Evolutionary conservation across 2,329 filamentous ascomycete species (phyloP).

Genomic region (Hymenoscyphus infarciens): DNA sequence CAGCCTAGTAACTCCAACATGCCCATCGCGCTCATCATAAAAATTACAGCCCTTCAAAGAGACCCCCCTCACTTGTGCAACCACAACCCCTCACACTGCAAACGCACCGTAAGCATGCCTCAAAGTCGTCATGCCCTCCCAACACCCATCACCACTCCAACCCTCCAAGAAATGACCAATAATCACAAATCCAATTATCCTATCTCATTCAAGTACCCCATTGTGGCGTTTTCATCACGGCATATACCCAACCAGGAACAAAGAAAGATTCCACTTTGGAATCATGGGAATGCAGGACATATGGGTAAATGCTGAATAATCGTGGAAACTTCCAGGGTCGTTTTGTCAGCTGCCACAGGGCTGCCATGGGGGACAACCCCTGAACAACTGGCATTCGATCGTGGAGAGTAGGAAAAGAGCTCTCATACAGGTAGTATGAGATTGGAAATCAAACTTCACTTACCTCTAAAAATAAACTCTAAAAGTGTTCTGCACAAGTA

Average conservation of each 20-base stretch:
- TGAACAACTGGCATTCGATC: not conserved
- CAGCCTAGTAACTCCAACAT: not conserved
- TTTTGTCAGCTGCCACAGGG: not conserved
- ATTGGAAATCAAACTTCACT: not conserved
- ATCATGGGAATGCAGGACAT: too few species aligned
- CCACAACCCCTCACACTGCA: not conserved
- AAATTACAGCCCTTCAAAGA: not conserved
- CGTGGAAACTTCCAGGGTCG: not conserved
- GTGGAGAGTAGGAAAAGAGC: not conserved
- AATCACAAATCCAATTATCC: too few species aligned
- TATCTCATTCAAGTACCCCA: too few species aligned
- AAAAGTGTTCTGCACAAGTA: not conserved
- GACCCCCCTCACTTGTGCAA: not conserved
- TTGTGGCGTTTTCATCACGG: constrained; percentile 4
- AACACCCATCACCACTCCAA: not conserved
- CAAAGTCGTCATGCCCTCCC: not conserved
- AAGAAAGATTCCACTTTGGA: too few species aligned
- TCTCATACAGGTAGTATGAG: not conserved
- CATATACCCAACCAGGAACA: constrained; percentile 6
- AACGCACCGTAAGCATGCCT: too few species aligned
- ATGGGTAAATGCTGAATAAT: constrained; percentile 4
- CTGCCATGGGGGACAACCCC: not conserved
- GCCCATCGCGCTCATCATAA: not conserved
- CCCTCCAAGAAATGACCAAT: too few species aligned
- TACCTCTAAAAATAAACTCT: not conserved